Conservation (phyloP, 106 monocot species). For the Dioscorea dumetorum region DNA sequence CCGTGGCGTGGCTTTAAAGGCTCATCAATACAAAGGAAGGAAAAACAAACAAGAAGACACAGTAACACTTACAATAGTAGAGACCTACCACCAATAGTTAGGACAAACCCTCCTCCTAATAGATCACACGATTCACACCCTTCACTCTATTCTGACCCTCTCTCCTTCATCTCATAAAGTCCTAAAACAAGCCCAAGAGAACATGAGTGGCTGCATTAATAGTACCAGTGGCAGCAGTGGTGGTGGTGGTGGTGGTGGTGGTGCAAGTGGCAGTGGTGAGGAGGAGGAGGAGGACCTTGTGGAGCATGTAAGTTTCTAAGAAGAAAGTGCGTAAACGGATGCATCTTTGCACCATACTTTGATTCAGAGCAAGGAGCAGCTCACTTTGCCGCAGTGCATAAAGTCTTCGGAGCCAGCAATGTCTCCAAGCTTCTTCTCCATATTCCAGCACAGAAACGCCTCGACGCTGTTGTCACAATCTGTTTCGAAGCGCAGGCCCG, state of each 20-base stretch:
- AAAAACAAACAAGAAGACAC: slow-evolving; percentile 35
- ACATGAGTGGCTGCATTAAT: slow-evolving; percentile 32
- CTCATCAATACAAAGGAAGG: slow-evolving; percentile 68
- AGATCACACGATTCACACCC: neutral
- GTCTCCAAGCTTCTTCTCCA: slow-evolving; percentile 90
- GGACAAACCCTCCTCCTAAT: neutral
- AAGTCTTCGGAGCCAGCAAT: slow-evolving; percentile 98
- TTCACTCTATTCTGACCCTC: neutral
- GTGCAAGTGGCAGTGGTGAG: slow-evolving; percentile 14
- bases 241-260: neutral
- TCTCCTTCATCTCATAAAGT: no score
- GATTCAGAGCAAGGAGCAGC: slow-evolving; percentile 92
- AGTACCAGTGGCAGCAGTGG: neutral
- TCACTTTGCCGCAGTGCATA: slow-evolving; percentile 97
- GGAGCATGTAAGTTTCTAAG: slow-evolving; percentile 97
- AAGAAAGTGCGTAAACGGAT: slow-evolving; percentile 90
- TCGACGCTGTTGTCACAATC: slow-evolving; percentile 96
- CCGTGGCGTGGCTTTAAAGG: slow-evolving; percentile 94
- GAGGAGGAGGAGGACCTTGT: slow-evolving; percentile 68
- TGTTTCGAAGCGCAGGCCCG: slow-evolving; percentile 96
- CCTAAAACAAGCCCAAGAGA: no score
- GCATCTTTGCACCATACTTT: slow-evolving; percentile 98
- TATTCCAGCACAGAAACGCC: slow-evolving; percentile 80
- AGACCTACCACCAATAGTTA: slow-evolving; percentile 13
- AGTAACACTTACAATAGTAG: slow-evolving; percentile 42